A percentile compares a stretch with the other conserved stretches of the same genome.
Conservation (phyloP, 176 grass and related monocot species). For the Triticum dicoccoides region DNA sequence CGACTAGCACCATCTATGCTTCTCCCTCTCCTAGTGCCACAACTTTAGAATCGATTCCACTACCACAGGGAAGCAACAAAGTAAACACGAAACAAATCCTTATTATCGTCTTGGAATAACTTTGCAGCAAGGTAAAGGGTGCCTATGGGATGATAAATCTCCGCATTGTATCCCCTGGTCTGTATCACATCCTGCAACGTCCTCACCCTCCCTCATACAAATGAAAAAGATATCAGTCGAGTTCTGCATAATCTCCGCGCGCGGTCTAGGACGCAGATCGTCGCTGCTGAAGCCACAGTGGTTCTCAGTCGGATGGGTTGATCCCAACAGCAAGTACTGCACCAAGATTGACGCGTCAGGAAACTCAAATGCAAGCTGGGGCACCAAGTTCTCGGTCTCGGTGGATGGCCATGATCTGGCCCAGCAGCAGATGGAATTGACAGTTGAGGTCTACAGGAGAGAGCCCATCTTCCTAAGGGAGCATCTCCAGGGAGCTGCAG, state of each 20-base stretch:
- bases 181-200: neutral
- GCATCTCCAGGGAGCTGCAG: conserved; percentile 62
- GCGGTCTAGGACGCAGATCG: conserved; percentile 3
- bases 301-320: conserved; percentile 32
- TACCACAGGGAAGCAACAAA: neutral
- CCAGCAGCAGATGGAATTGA: conserved; percentile 38
- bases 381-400: conserved; percentile 63
- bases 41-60: conserved; percentile 31
- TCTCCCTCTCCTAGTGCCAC: neutral
- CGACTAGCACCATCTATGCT: neutral
- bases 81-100: neutral
- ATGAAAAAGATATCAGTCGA: conserved; percentile 58
- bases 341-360: conserved; percentile 76
- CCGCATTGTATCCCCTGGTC: neutral
- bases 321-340: conserved; percentile 72
- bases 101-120: conserved; percentile 24
- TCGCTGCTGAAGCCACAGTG: conserved; percentile 21
- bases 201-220: neutral
- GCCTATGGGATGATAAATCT: neutral
- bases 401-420: conserved; percentile 27
- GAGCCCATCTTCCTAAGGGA: conserved; percentile 84
- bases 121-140: neutral
- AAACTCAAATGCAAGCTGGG: conserved; percentile 64
- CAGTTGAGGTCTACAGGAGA: conserved; percentile 81
- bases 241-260: conserved; percentile 53